A percentile compares a stretch with the other conserved stretches of the same genome.
Evolutionary conservation across 768 basidiomycete species (phyloP).

Genomic region (Serendipita sp.): DNA sequence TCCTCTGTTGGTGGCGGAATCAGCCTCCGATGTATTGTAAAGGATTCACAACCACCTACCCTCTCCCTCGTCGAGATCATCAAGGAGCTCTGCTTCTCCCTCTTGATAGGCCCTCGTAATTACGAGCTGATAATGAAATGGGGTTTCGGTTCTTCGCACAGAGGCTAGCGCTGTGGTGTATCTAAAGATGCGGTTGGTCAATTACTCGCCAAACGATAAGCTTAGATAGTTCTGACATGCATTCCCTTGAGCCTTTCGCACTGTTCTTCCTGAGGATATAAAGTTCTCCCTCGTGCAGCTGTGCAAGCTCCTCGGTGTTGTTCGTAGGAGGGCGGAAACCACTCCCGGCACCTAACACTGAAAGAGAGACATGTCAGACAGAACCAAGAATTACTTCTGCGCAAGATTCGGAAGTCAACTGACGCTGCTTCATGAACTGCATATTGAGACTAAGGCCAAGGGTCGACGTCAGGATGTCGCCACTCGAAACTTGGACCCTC

Average conservation of each 20-base stretch:
- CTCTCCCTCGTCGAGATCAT: conserved; percentile 73
- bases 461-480: background rate
- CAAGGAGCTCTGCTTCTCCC: conserved; percentile 84
- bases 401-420: background rate
- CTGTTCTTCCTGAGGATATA: conserved; percentile 83
- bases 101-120: conserved; percentile 96
- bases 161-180: conserved; percentile 94
- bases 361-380: background rate
- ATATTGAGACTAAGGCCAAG: background rate
- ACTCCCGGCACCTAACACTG: background rate
- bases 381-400: background rate
- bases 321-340: background rate
- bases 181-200: conserved; percentile 25
- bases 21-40: conserved; percentile 13
- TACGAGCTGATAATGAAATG: conserved; percentile 69
- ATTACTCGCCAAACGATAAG: background rate
- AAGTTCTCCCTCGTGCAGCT: conserved; percentile 81
- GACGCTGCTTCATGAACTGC: background rate
- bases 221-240: conserved; percentile 57
- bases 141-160: conserved; percentile 60
- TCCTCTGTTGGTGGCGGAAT: conserved; percentile 35
- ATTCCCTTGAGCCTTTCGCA: conserved; percentile 83
- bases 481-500: background rate
- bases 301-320: conserved; percentile 55
- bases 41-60: conserved; percentile 24